Conservation (phyloP, 768 basidiomycete genomes). For the Rubroboletus pulcherrimus region DNA sequence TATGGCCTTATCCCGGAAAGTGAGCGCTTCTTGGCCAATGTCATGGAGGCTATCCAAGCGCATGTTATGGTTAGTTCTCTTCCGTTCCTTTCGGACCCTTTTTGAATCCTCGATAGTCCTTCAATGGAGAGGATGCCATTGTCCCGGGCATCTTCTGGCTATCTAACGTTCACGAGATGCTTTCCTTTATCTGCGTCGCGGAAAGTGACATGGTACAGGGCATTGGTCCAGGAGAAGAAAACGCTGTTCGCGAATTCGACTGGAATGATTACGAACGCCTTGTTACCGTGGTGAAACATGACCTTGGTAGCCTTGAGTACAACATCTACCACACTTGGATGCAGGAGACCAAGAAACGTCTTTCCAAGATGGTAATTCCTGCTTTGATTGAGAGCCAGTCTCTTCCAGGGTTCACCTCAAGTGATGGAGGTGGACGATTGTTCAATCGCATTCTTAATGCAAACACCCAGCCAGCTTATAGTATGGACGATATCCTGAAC, state of each 20-base stretch:
- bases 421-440: slow-evolving; percentile 86
- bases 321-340: slow-evolving; percentile 99
- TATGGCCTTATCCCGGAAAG: slow-evolving; percentile 95
- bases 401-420: slow-evolving; percentile 94
- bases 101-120: slow-evolving; percentile 51
- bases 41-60: slow-evolving; percentile 96
- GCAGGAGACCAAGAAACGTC: slow-evolving; percentile 93
- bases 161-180: slow-evolving; percentile 99
- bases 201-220: slow-evolving; percentile 98
- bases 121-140: slow-evolving; percentile 90
- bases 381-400: slow-evolving; percentile 97
- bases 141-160: slow-evolving; percentile 98
- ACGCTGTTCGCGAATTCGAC: slow-evolving; percentile 86
- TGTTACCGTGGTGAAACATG: slow-evolving; percentile 97
- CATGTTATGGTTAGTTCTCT: slow-evolving; percentile 86
- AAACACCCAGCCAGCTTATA: slow-evolving; percentile 84
- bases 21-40: slow-evolving; percentile 96
- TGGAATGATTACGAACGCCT: slow-evolving; percentile 97
- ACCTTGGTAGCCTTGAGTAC: slow-evolving; percentile 96
- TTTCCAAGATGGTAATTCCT: slow-evolving; percentile 98
- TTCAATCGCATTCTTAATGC: slow-evolving; percentile 91
- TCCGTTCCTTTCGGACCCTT: background rate
- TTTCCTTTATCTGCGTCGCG: slow-evolving; percentile 98
- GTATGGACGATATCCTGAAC: slow-evolving; percentile 98
- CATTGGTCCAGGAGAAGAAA: slow-evolving; percentile 94